Percentiles rank a stretch among this genome's conserved stretches.
Conservation (phyloP, 495 filamentous ascomycete genomes). For the Penicillium paxilli region DNA sequence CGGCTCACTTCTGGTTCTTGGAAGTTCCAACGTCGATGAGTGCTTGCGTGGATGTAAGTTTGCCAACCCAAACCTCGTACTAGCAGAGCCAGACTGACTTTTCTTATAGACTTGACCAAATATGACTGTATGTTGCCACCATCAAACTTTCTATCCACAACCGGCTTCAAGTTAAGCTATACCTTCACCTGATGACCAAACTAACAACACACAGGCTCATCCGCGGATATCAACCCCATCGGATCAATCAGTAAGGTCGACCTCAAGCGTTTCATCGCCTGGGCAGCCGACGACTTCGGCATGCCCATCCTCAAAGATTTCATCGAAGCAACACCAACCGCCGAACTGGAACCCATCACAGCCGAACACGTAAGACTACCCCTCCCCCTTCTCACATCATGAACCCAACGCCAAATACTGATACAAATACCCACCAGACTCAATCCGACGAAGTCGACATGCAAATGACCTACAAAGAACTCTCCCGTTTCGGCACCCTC, state of each 20-base stretch:
- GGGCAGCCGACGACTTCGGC: conserved; percentile 6
- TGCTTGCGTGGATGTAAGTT: conserved; percentile 13
- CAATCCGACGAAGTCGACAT: conserved; percentile 13
- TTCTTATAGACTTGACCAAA: conserved; percentile 3
- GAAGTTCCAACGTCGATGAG: conserved; percentile 13
- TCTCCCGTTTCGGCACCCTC: conserved; percentile 9
- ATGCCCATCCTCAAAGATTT: conserved; percentile 11
- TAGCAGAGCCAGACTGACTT: background rate
- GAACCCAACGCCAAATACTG: background rate
- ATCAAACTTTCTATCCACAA: no score
- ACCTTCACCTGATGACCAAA: background rate
- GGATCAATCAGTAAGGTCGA: conserved; percentile 12
- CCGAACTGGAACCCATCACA: conserved; percentile 11
- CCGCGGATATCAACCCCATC: conserved; percentile 13
- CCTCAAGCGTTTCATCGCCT: conserved; percentile 10
- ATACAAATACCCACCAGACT: background rate
- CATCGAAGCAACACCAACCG: conserved; percentile 9
- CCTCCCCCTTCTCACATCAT: background rate
- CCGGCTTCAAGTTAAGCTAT: no score
- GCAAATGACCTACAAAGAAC: conserved; percentile 11
- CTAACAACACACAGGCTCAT: conserved; percentile 4
- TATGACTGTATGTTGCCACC: conserved; percentile 11
- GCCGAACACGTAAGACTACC: conserved; percentile 7
- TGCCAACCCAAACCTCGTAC: background rate
- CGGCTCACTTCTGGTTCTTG: conserved; percentile 6